phyloP scores from a whole-genome alignment of 192 early-diverging fungal species.

The Jimgerdemannia lactiflua region DNA sequence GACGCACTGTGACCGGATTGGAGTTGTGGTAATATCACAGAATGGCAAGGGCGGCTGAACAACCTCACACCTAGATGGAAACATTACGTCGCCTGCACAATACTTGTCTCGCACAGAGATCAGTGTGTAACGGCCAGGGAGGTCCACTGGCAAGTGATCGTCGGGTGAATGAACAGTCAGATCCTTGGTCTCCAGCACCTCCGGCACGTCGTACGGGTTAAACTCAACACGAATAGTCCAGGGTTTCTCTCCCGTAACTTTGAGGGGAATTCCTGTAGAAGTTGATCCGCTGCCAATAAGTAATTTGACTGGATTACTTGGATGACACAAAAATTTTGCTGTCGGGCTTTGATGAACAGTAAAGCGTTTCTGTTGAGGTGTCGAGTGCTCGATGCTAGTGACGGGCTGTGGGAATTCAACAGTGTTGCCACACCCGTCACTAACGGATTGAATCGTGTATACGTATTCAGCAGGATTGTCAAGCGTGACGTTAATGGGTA shows the following conservation, averaged over 20 bases:
- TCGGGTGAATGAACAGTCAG: neutral
- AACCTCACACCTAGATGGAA: slow-evolving; percentile 30
- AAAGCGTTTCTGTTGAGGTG: slow-evolving; percentile 1
- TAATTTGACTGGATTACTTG: slow-evolving; percentile 16
- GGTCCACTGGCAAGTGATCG: slow-evolving; percentile 14
- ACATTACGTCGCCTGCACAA: slow-evolving; percentile 28
- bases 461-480: slow-evolving; percentile 15
- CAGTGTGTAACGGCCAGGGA: slow-evolving; percentile 33
- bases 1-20: slow-evolving; percentile 35
- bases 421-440: slow-evolving; percentile 32
- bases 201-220: neutral
- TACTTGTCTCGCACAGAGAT: slow-evolving; percentile 25
- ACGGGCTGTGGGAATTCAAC: slow-evolving; percentile 8
- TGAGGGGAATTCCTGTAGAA: slow-evolving; percentile 12
- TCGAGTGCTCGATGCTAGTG: neutral
- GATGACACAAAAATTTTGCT: slow-evolving; percentile 25
- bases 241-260: slow-evolving; percentile 21
- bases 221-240: slow-evolving; percentile 18
- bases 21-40: slow-evolving; percentile 10
- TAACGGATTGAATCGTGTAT: slow-evolving; percentile 19
- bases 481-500: slow-evolving; percentile 30
- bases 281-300: slow-evolving; percentile 14
- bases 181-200: neutral
- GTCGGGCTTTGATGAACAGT: slow-evolving; percentile 26
- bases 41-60: slow-evolving; percentile 28